These are phyloP conservation scores for Vanderwaltozyma tropicalis DNA, from an alignment of 805 yeast genomes.

Conservation along the genomic window DNA sequence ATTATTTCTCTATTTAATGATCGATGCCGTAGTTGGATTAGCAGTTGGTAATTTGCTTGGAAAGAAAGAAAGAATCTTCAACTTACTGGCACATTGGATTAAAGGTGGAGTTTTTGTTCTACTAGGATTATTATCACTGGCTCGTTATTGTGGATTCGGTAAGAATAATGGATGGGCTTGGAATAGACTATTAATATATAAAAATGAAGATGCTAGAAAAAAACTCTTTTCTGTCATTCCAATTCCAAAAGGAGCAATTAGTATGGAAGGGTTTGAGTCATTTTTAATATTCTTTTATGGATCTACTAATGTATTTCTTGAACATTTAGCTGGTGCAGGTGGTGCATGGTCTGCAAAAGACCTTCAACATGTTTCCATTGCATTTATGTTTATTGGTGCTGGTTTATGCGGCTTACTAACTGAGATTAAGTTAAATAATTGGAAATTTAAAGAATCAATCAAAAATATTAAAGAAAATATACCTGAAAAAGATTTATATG, in stretches of 20 bases:
- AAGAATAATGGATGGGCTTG: conserved; percentile 78
- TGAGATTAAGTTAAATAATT: conserved; percentile 52
- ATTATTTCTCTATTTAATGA: conserved; percentile 47
- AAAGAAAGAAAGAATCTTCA: conserved; percentile 54
- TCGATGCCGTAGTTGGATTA: conserved; percentile 42
- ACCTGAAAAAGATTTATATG: conserved; percentile 11
- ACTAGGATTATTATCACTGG: conserved; percentile 69
- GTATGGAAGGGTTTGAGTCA: conserved; percentile 82
- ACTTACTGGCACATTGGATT: conserved; percentile 86
- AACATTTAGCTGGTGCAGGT: conserved; percentile 69
- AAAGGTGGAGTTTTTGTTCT: conserved; percentile 84
- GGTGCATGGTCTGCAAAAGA: conserved; percentile 87
- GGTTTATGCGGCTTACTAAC: conserved; percentile 84
- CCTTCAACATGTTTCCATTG: conserved; percentile 81
- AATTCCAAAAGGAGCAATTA: conserved; percentile 38
- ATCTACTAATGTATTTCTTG: conserved; percentile 77
- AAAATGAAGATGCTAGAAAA: conserved; percentile 9
- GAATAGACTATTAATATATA: conserved; percentile 43
- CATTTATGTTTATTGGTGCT: conserved; percentile 82
- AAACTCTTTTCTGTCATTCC: conserved; percentile 12
- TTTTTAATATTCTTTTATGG: conserved; percentile 81
- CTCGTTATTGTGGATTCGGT: conserved; percentile 81
- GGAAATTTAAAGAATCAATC: conserved; percentile 41
- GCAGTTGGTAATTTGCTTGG: conserved; percentile 68
- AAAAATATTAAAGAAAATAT: conserved; percentile 8